These are phyloP conservation scores for Euryodendron excelsum DNA, from an alignment of 148 eudicot species.

Conservation along the genomic window DNA sequence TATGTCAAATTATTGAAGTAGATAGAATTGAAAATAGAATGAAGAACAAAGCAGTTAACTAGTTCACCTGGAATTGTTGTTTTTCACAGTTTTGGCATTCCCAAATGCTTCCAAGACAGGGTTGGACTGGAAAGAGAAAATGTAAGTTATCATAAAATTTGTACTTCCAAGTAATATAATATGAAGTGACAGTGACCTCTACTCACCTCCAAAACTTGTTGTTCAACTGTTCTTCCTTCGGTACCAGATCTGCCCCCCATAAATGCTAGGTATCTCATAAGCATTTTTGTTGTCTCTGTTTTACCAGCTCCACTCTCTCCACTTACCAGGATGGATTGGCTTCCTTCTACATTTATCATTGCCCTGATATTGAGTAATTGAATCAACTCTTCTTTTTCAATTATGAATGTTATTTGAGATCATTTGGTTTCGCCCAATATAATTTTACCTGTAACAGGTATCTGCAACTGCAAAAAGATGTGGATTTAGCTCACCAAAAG, in stretches of 20 bases:
- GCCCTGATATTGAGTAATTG: slow-evolving; percentile 49
- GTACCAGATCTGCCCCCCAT: slow-evolving; percentile 94
- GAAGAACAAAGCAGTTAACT: background rate
- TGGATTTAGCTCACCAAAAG: slow-evolving; percentile 94
- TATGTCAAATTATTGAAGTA: slow-evolving; percentile 23
- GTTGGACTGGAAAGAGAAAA: slow-evolving; percentile 58
- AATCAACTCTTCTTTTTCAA: slow-evolving; percentile 3
- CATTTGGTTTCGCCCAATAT: background rate
- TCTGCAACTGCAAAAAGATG: slow-evolving; percentile 99
- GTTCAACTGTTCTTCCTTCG: slow-evolving; percentile 99
- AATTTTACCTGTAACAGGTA: slow-evolving; percentile 78
- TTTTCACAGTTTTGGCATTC: slow-evolving; percentile 95
- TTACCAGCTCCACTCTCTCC: slow-evolving; percentile 99
- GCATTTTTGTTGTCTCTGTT: slow-evolving; percentile 98
- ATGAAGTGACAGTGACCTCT: slow-evolving; percentile 2
- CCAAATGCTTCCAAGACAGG: slow-evolving; percentile 99
- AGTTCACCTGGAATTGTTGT: slow-evolving; percentile 92
- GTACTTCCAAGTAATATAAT: slow-evolving; percentile 9
- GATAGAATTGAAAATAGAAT: background rate
- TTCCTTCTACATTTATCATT: slow-evolving; percentile 88
- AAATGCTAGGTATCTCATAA: slow-evolving; percentile 93
- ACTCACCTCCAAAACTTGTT: slow-evolving; percentile 95
- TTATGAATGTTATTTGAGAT: background rate
- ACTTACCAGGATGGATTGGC: slow-evolving; percentile 95
- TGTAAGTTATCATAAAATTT: slow-evolving; percentile 23